Evolutionary conservation across 2,329 filamentous ascomycete species (phyloP).

Genomic region (Scedosporium dehoogii): DNA sequence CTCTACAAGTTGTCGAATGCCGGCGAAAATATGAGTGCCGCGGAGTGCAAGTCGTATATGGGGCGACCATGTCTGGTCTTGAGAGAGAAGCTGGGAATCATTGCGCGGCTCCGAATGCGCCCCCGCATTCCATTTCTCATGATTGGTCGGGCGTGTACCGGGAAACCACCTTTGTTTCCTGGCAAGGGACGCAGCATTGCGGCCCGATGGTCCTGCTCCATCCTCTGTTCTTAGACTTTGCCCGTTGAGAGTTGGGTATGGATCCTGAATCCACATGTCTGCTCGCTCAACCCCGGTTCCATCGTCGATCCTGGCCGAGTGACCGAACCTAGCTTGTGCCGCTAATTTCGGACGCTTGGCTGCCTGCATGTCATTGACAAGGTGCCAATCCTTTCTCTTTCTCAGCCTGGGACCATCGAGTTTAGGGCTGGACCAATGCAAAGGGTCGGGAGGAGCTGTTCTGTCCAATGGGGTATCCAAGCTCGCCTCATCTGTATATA

Average conservation of each 20-base stretch:
- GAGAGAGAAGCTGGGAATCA: background rate
- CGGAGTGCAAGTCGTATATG: constrained; percentile 56
- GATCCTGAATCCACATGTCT: constrained; percentile 49
- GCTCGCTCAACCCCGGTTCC: constrained; percentile 52
- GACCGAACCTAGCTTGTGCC: constrained; percentile 63
- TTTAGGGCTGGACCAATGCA: constrained; percentile 12
- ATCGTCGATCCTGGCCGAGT: constrained; percentile 42
- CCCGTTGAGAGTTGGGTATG: constrained; percentile 32
- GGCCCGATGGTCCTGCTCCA: background rate
- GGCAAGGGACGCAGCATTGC: background rate
- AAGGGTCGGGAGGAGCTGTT: constrained; percentile 36
- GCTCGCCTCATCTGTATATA: constrained; percentile 58
- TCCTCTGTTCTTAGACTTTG: constrained; percentile 14
- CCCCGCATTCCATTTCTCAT: background rate
- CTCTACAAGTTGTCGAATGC: constrained; percentile 69
- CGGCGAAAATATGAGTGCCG: constrained; percentile 71
- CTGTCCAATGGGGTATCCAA: constrained; percentile 46
- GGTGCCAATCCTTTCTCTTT: background rate
- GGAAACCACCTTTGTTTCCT: constrained; percentile 17
- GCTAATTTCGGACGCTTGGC: constrained; percentile 50
- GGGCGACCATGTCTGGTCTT: constrained; percentile 20
- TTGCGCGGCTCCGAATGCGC: too few relatives aligned
- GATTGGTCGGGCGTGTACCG: constrained; percentile 13
- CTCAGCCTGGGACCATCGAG: constrained; percentile 3
- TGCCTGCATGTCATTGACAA: constrained; percentile 14